Evolutionary conservation across 768 basidiomycete species (phyloP), one percentile per base, ranked within the genome.

Genomic region (Glaciozyma antarctica): DNA sequence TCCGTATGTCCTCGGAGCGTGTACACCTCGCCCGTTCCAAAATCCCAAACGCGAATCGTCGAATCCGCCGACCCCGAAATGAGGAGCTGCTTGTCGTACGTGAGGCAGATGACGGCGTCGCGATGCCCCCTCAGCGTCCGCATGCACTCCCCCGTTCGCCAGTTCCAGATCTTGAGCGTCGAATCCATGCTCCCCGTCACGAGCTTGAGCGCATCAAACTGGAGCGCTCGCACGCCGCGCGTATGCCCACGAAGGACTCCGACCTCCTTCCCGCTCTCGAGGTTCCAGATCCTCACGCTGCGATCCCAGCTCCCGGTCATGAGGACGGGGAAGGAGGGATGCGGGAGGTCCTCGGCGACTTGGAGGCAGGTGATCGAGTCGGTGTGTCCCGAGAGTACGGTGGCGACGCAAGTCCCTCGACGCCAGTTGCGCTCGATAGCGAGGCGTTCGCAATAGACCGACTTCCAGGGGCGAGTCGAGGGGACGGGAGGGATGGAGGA

Each of bases 261-360:
- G 38, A 97, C 80, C 75, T 88, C 86, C 58, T 82, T 79, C 24
- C 92, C 94, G 0, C 87, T 89, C 77, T 97, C 93, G 59, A 98
- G 82, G 75, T 98, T 95, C 95, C 95, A 99, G 8, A 99, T 86
- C 24, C 93, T 85, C 7, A 86, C 85, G 5, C 91, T 95, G 72
- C 88, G 86, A 74, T 99, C 95, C 77, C 95, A 98, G 2, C 92
- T 95, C 32, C 95, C 95, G 3, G 95, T 94, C 80, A 99, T 92
- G 61, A 99, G 85, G 67, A 99, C 85, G 9, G 94, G 92, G 67
- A 92, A 95, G 12, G 84, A 80, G 12, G 90, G 88, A 75, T 90
- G 86, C 2, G 82, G 79, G 15, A 94, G 80, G 8, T 85, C 85
- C 76, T 95, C 94, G 75, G 81, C 86, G 75, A 92, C 93, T 74